Evolutionary conservation across 257 asterid species (phyloP).

Genomic region (Solanum verrucosum): DNA sequence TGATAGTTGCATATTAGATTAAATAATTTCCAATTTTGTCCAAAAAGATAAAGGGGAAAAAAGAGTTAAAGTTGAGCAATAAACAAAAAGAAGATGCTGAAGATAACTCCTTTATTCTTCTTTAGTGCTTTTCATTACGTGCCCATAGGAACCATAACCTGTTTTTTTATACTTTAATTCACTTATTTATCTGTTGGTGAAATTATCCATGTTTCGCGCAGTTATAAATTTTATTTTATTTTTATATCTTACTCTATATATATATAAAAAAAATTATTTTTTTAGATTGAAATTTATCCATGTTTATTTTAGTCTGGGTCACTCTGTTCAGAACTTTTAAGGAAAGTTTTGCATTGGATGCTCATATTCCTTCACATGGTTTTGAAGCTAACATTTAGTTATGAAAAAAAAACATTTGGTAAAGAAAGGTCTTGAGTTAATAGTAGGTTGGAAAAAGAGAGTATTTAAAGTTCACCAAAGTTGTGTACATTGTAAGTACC

Average conservation of each 20-base stretch:
- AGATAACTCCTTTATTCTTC: constrained; percentile 27
- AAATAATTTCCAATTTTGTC: background rate
- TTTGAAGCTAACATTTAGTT: background rate
- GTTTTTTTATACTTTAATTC: background rate
- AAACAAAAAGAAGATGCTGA: constrained; percentile 34
- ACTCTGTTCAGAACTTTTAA: background rate
- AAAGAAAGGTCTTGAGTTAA: background rate
- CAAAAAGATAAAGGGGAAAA: background rate
- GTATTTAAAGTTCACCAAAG: background rate
- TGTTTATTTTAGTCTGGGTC: background rate
- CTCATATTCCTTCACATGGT: background rate
- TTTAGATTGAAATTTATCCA: background rate
- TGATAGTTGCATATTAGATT: background rate
- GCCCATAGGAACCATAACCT: background rate
- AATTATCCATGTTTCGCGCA: background rate
- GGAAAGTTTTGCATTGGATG: background rate
- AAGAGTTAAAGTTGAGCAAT: constrained; percentile 16
- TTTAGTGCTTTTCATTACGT: background rate
- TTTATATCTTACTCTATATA: too few relatives aligned
- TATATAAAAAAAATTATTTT: too few relatives aligned
- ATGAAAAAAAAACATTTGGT: background rate
- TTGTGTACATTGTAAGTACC: background rate
- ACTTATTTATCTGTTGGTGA: background rate
- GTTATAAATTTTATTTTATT: background rate
- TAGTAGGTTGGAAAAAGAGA: background rate